Evolutionary conservation across 2,329 filamentous ascomycete species (phyloP), one percentile per base, ranked within the genome.

Genomic region (Trichoderma arundinaceum): DNA sequence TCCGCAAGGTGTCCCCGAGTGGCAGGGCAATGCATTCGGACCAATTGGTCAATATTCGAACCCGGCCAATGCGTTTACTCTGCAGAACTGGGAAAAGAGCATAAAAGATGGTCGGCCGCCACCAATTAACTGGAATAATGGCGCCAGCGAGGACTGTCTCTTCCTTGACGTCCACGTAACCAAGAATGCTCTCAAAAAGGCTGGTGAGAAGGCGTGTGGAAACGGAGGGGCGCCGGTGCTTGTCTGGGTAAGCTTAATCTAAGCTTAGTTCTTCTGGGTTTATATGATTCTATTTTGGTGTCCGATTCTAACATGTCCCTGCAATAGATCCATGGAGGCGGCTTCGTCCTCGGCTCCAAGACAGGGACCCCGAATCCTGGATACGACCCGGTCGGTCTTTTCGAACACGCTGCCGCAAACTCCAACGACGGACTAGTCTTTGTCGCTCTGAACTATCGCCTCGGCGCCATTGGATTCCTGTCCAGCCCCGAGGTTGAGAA

Each of bases 381-480:
- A 3, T 52, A 62, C 38, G 58, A 62, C 3, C 48, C 58, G 13
- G 19, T 41, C 19, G 35, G 35, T 32, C 22, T 62, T n/a, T 61
- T 62, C 17, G 35, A 52, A 8, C 46, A 62, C 38, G 46, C 48
- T n/a, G 58, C 22, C 3, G 28, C 46, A 43, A 62, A 62, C 5
- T 52, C 58, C 0, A 5, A 43, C n/a, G 5, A 62, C 1, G 48
- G 58, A 2, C 35, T 61, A 10, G 35, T 61, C 10, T 61, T 52
- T 7, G 46, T 52, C 7, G 35, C 35, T 9, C 15, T 52, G 13
- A 52, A 52, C 9, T 52, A 61, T n/a, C 46, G 48, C 17, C 48
- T 61, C 2, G 77, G 77, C 33, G 77, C 77, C 1, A 77, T 74
- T 53, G 78, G 78, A 9, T 79, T 75, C 48, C 70, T 78, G 4